phyloP scores from a whole-genome alignment of 257 asterid species.

The Pogostemon cablin region DNA sequence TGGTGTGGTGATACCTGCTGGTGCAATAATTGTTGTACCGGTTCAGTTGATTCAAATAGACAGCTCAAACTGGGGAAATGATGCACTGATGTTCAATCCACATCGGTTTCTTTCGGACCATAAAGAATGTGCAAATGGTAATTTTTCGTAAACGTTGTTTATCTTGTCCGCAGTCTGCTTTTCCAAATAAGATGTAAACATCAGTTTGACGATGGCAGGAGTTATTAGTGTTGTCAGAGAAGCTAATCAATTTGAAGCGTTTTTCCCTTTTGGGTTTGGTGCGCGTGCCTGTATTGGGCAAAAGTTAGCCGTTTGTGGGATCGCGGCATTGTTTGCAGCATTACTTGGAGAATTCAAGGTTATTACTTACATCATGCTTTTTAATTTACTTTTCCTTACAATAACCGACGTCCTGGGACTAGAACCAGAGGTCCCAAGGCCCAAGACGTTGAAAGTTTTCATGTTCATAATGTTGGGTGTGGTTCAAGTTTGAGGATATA shows the following conservation, averaged over 20 bases:
- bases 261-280: constrained; percentile 53
- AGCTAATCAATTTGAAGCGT: constrained; percentile 35
- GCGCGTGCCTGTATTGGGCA: constrained; percentile 52
- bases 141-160: constrained; percentile 6
- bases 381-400: constrained; percentile 2
- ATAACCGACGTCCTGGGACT: neutral
- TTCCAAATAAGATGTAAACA: too few species aligned
- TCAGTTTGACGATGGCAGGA: constrained; percentile 23
- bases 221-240: constrained; percentile 23
- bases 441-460: neutral
- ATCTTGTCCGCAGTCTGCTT: constrained; percentile 1
- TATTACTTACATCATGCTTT: neutral
- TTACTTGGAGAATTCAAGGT: constrained; percentile 45
- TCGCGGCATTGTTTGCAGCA: constrained; percentile 47
- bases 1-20: constrained; percentile 51
- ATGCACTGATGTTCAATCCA: constrained; percentile 51
- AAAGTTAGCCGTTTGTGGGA: constrained; percentile 38
- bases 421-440: neutral
- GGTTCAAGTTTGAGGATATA: neutral
- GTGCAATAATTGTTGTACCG: constrained; percentile 46
- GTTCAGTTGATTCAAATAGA: constrained; percentile 49
- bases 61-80: constrained; percentile 44
- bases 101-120: constrained; percentile 40
- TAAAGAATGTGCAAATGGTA: constrained; percentile 35
- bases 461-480: neutral